Evolutionary conservation across 1,139 yeast genomes (phyloP).

Genomic region (Candida labiduridarum): DNA sequence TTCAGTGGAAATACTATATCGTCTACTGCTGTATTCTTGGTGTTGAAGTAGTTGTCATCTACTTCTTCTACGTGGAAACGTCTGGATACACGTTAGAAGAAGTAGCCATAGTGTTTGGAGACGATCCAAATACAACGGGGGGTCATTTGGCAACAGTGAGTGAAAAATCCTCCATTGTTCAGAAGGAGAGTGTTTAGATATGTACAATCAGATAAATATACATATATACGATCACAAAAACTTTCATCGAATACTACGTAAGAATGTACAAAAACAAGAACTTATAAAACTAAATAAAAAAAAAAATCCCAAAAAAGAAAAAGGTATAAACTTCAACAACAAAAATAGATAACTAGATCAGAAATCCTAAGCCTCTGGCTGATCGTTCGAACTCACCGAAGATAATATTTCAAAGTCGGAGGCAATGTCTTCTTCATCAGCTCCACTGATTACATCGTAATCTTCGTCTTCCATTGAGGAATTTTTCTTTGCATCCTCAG

Average conservation of each 20-base stretch:
- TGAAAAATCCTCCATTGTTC: background rate
- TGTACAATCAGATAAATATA: background rate
- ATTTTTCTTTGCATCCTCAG: constrained; percentile 14
- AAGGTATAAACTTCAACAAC: background rate
- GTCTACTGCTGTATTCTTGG: constrained; percentile 47
- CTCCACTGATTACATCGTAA: constrained; percentile 37
- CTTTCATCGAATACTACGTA: background rate
- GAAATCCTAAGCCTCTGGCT: constrained; percentile 2
- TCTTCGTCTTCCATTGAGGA: constrained; percentile 18
- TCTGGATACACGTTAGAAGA: constrained; percentile 57
- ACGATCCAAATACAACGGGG: constrained; percentile 18
- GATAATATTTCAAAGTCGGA: constrained; percentile 48
- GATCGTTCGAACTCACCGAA: constrained; percentile 22
- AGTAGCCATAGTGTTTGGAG: constrained; percentile 52
- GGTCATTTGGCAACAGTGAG: background rate
- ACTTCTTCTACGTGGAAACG: constrained; percentile 52
- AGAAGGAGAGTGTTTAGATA: background rate
- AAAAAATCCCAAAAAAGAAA: background rate
- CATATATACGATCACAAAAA: background rate
- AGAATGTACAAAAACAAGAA: background rate
- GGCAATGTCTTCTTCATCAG: constrained; percentile 28
- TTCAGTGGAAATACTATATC: constrained; percentile 62
- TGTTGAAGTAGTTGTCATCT: constrained; percentile 39
- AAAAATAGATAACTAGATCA: background rate
- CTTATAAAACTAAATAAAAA: constrained; percentile 2